These are phyloP conservation scores for Botryobasidium botryosum DNA, from an alignment of 768 basidiomycete genomes.

Conservation along the genomic window DNA sequence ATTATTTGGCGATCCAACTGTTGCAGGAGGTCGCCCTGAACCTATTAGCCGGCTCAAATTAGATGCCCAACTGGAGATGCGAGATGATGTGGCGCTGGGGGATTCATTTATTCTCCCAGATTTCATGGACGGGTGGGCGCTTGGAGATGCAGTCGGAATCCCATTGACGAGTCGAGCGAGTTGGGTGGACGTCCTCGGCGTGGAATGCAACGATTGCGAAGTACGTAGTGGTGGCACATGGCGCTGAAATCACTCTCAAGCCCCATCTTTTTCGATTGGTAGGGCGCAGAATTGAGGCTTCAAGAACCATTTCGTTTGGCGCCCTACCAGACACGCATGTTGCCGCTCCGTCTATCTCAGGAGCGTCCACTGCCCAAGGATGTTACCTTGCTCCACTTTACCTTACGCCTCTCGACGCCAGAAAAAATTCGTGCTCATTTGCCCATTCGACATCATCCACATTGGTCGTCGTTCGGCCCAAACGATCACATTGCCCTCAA, in stretches of 20 bases:
- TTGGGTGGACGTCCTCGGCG: neutral
- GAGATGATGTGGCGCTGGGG: neutral
- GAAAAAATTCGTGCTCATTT: too few species aligned
- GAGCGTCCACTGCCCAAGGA: too few species aligned
- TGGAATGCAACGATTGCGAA: neutral
- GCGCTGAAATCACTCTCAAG: too few species aligned
- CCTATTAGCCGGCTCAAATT: conserved; percentile 1
- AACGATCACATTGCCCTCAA: neutral
- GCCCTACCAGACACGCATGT: neutral
- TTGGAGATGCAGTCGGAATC: conserved; percentile 9
- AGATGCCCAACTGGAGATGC: neutral
- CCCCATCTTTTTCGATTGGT: too few species aligned
- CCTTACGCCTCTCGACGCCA: too few species aligned
- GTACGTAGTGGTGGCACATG: too few species aligned
- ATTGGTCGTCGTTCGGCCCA: neutral
- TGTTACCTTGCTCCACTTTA: too few species aligned
- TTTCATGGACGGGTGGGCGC: conserved; percentile 5
- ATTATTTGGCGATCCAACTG: conserved; percentile 9
- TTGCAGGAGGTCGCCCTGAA: neutral
- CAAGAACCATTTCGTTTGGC: neutral
- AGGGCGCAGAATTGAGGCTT: too few species aligned
- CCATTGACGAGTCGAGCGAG: neutral
- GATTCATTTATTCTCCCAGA: conserved; percentile 6
- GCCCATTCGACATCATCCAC: neutral
- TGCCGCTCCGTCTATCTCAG: too few species aligned